Evolutionary conservation across 768 basidiomycete species (phyloP).

Genomic region (Peribolospora kevripleyi): DNA sequence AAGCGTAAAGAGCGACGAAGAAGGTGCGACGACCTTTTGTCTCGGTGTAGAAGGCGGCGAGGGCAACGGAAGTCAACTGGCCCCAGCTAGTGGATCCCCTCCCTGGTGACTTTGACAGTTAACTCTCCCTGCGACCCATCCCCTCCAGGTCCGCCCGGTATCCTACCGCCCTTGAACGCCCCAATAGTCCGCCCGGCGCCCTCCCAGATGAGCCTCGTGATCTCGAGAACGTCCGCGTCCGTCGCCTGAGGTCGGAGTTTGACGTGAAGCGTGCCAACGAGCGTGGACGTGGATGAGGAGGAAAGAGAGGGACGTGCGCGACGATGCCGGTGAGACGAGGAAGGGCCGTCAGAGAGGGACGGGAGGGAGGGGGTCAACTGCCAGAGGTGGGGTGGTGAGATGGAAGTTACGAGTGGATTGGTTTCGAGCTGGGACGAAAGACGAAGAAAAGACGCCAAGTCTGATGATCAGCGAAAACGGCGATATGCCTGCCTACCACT

Average conservation of each 20-base stretch:
- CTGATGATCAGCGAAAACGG: not conserved
- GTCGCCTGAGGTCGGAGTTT: not conserved
- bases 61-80: too few species aligned
- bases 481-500: too few species aligned
- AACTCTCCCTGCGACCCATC: not conserved
- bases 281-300: not conserved
- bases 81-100: too few species aligned
- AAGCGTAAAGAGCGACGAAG: too few species aligned
- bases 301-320: not conserved
- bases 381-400: slow-evolving; percentile 72
- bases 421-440: slow-evolving; percentile 37
- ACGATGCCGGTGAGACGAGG: slow-evolving; percentile 2
- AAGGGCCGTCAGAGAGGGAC: slow-evolving; percentile 4
- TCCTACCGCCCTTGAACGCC: not conserved
- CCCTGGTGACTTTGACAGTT: slow-evolving; percentile 2
- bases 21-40: too few species aligned
- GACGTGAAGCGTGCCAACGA: not conserved
- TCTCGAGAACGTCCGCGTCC: not conserved
- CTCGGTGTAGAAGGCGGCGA: too few species aligned
- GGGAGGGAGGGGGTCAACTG: slow-evolving; percentile 37
- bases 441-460: not conserved
- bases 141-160: not conserved
- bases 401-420: slow-evolving; percentile 57
- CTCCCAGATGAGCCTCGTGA: not conserved
- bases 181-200: not conserved